Evolutionary conservation across 2,329 filamentous ascomycete species (phyloP).

Genomic region (Talaromyces sp.): DNA sequence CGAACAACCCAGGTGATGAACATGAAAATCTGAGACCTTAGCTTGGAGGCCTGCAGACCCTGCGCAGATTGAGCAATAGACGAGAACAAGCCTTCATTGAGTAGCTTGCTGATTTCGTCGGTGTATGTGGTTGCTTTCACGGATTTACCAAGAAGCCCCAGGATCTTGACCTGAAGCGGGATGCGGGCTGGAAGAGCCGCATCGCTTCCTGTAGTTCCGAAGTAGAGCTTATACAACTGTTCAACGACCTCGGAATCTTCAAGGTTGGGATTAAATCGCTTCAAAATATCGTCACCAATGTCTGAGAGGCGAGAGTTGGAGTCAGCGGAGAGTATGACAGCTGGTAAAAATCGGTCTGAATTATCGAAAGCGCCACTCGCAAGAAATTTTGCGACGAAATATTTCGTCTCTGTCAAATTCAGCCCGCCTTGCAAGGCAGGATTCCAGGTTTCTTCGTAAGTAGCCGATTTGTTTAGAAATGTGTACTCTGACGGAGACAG

Average conservation of each 20-base stretch:
- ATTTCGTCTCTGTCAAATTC: conserved; percentile 67
- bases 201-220: conserved; percentile 51
- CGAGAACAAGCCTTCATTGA: conserved; percentile 61
- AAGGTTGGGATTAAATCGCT: conserved; percentile 65
- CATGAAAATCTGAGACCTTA: conserved; percentile 77
- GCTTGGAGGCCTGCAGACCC: conserved; percentile 71
- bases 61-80: conserved; percentile 44
- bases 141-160: conserved; percentile 74
- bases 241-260: conserved; percentile 64
- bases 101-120: conserved; percentile 63
- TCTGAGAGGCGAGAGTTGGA: conserved; percentile 75
- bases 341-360: conserved; percentile 75
- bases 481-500: conserved; percentile 63
- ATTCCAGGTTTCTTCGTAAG: conserved; percentile 56
- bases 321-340: conserved; percentile 78
- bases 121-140: conserved; percentile 67
- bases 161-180: conserved; percentile 71
- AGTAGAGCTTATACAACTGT: conserved; percentile 69
- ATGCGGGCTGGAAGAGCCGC: conserved; percentile 53
- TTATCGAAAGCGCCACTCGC: conserved; percentile 84
- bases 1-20: conserved; percentile 85
- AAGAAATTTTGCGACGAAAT: conserved; percentile 66
- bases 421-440: conserved; percentile 58
- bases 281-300: conserved; percentile 86
- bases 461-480: conserved; percentile 62